A percentile compares a stretch with the other conserved stretches of the same genome.
phyloP scores from a whole-genome alignment of 1,284 basidiomycete genomes.

The Cystobasidiaceae sp. region DNA sequence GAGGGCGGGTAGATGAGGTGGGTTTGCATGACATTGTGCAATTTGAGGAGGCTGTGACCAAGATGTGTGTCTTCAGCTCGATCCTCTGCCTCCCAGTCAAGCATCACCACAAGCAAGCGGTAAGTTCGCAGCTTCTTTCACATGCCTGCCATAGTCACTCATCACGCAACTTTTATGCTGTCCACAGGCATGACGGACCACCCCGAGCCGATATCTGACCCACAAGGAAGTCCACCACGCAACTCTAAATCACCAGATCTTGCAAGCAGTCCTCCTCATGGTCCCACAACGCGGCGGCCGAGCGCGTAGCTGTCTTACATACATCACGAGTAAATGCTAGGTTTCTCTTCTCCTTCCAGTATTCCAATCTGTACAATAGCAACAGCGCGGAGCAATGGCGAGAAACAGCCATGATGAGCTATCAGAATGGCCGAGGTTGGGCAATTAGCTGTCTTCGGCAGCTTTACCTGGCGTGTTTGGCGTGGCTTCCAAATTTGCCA shows the following conservation, averaged over 20 bases:
- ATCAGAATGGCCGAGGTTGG: too few species aligned
- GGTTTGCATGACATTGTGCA: neutral
- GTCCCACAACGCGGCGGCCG: too few species aligned
- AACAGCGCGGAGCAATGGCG: too few species aligned
- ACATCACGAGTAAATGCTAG: too few species aligned
- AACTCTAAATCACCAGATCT: constrained; percentile 16
- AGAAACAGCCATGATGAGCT: too few species aligned
- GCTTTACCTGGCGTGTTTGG: too few species aligned
- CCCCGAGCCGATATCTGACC: constrained; percentile 23
- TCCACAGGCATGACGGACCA: constrained; percentile 24
- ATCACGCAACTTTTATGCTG: neutral
- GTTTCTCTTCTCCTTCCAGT: too few species aligned
- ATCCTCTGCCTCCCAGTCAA: constrained; percentile 24
- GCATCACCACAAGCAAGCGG: constrained; percentile 16
- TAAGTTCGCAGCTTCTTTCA: neutral
- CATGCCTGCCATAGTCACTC: neutral
- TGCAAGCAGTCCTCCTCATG: too few species aligned
- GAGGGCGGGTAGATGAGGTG: constrained; percentile 28
- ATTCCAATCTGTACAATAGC: too few species aligned
- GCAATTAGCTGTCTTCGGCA: too few species aligned
- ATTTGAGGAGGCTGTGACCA: neutral
- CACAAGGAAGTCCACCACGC: constrained; percentile 27
- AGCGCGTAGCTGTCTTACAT: too few species aligned
- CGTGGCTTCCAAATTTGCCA: too few species aligned
- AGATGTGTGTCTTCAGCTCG: constrained; percentile 4